Evolutionary conservation across 73 alveolate genomes (phyloP).

Genomic region (Paramecium sexaurelia): DNA sequence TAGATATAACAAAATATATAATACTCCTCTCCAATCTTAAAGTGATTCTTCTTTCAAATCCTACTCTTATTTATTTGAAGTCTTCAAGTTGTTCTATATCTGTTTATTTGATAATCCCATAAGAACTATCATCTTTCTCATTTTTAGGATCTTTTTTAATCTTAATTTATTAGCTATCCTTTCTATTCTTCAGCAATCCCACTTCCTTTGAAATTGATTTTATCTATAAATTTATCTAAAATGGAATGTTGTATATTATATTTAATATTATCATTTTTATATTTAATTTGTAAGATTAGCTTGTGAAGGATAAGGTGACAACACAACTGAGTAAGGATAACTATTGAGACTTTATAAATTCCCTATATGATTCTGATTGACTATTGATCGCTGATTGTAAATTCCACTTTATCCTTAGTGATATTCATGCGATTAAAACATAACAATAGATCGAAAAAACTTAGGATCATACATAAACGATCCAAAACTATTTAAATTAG

Average conservation of each 20-base stretch:
- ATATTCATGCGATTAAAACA: not conserved
- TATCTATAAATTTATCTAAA: not conserved
- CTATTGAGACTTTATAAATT: not conserved
- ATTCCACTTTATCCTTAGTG: not conserved
- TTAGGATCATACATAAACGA: conserved; percentile 44
- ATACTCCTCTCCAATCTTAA: not conserved
- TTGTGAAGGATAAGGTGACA: not conserved
- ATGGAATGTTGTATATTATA: not conserved
- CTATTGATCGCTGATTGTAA: not conserved
- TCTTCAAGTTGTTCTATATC: not conserved
- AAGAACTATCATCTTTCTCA: not conserved
- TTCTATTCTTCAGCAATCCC: not conserved
- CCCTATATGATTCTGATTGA: not conserved
- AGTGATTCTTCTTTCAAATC: not conserved
- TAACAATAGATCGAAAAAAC: not conserved
- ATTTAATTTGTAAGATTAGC: not conserved
- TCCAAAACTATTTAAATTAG: conserved; percentile 20
- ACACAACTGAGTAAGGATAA: not conserved
- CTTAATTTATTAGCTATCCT: not conserved
- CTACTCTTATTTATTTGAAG: not conserved
- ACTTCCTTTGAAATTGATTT: not conserved
- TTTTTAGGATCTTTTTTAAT: not conserved
- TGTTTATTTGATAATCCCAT: too few relatives aligned
- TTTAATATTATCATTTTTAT: not conserved
- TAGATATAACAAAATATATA: not conserved